Conservation (phyloP, 805 yeast genomes). For the Cyberlindnera mississippiensis region DNA sequence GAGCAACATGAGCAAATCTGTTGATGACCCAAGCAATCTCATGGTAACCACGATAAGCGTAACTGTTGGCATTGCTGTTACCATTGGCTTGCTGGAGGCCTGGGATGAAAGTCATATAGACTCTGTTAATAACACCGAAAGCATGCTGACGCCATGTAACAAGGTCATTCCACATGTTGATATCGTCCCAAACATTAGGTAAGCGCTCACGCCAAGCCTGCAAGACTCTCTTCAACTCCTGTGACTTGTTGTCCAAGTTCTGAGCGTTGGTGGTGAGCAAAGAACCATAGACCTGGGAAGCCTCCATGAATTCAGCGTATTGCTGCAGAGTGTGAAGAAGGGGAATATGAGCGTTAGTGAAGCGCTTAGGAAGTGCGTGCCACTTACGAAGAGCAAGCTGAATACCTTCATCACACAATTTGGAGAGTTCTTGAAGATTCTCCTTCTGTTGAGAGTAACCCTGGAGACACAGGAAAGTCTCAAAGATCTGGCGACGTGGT, state of each 20-base stretch:
- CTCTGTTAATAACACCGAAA: conserved; percentile 91
- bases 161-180: conserved; percentile 94
- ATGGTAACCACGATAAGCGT: conserved; percentile 96
- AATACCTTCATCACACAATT: conserved; percentile 92
- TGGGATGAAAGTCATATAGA: conserved; percentile 89
- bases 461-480: conserved; percentile 88
- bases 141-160: conserved; percentile 99
- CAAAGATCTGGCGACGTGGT: conserved; percentile 92
- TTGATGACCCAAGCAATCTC: conserved; percentile 99
- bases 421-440: conserved; percentile 77
- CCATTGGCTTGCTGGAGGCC: conserved; percentile 70
- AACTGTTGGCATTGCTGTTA: conserved; percentile 73
- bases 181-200: conserved; percentile 97
- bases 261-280: conserved; percentile 87
- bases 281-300: conserved; percentile 87
- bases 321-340: conserved; percentile 94
- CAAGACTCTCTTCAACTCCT: conserved; percentile 87
- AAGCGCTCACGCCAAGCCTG: conserved; percentile 98
- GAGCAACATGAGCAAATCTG: conserved; percentile 96
- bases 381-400: conserved; percentile 89
- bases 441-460: conserved; percentile 90
- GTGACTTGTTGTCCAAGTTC: conserved; percentile 87
- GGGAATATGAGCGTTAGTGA: conserved; percentile 82
- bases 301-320: conserved; percentile 96
- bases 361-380: conserved; percentile 77